Percentiles rank a stretch among this genome's conserved stretches.
Evolutionary conservation across 2,329 filamentous ascomycete species (phyloP).

Genomic region (Microsporum ferrugineum): DNA sequence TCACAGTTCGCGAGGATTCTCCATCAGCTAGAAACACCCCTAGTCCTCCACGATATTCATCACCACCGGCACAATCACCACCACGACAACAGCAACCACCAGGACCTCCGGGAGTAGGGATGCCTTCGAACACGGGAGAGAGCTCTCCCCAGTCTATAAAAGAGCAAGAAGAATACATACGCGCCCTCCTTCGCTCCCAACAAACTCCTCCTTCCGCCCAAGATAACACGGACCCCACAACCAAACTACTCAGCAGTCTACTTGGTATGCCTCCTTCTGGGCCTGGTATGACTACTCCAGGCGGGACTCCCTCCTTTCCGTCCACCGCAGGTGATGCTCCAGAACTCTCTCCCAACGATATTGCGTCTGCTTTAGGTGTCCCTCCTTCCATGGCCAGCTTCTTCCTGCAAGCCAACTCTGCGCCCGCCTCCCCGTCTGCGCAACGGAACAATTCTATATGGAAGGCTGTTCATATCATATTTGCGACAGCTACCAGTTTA

Average conservation of each 20-base stretch:
- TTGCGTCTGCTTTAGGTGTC: conserved; percentile 35
- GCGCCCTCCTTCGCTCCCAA: conserved; percentile 30
- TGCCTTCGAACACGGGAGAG: conserved; percentile 17
- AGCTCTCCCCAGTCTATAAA: conserved; percentile 25
- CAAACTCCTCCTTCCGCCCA: conserved; percentile 14
- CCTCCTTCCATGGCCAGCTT: conserved; percentile 31
- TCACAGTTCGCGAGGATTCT: conserved; percentile 18
- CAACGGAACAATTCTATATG: conserved; percentile 35
- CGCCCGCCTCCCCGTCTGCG: conserved; percentile 29
- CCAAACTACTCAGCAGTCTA: conserved; percentile 29
- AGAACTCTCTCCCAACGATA: conserved; percentile 20
- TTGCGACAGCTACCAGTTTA: conserved; percentile 44
- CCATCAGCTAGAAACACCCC: conserved; percentile 9
- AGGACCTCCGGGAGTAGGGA: conserved; percentile 5
- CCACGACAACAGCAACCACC: background rate
- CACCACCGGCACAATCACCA: background rate
- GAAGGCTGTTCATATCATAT: conserved; percentile 48
- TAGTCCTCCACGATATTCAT: conserved; percentile 8
- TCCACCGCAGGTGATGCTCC: conserved; percentile 6
- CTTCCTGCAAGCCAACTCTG: conserved; percentile 25
- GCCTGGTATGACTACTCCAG: conserved; percentile 20
- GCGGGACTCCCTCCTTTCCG: conserved; percentile 14
- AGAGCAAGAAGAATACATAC: conserved; percentile 34
- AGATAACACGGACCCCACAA: conserved; percentile 23
- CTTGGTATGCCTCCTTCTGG: conserved; percentile 19